phyloP scores from a whole-genome alignment of 2,329 filamentous ascomycete species.

The Botryotinia globosa region DNA sequence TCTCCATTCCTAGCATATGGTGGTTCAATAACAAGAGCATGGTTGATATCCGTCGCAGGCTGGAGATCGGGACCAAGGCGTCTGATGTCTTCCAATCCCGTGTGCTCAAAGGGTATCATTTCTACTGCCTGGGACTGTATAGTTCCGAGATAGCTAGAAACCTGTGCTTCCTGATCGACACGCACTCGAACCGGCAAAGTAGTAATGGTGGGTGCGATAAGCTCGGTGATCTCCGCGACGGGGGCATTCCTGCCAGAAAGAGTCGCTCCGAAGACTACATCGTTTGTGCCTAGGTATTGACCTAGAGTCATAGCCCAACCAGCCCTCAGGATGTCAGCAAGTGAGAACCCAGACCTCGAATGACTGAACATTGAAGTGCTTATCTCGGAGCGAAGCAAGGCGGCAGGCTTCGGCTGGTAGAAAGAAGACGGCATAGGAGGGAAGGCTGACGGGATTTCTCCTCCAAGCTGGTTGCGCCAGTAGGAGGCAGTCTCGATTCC shows the following conservation, averaged over 20 bases:
- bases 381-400: too few species aligned
- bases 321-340: too few species aligned
- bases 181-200: slow-evolving; percentile 44
- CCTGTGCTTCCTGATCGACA: slow-evolving; percentile 35
- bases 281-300: slow-evolving; percentile 40
- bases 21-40: slow-evolving; percentile 21
- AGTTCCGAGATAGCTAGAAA: slow-evolving; percentile 44
- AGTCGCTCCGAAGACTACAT: slow-evolving; percentile 45
- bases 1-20: not conserved
- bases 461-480: too few species aligned
- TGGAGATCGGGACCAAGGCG: slow-evolving; percentile 23
- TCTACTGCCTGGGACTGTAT: slow-evolving; percentile 47
- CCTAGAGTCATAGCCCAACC: slow-evolving; percentile 43
- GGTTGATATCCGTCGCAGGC: slow-evolving; percentile 18
- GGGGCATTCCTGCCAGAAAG: slow-evolving; percentile 43
- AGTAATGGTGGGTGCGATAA: slow-evolving; percentile 45
- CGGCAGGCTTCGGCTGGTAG: too few species aligned
- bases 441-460: too few species aligned
- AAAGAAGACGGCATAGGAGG: too few species aligned
- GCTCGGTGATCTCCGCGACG: slow-evolving; percentile 42
- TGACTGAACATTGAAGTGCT: too few species aligned
- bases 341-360: too few species aligned
- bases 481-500: too few species aligned
- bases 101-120: slow-evolving; percentile 43
- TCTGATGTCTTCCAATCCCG: slow-evolving; percentile 27